Percentiles rank a stretch among this genome's conserved stretches.
These are phyloP conservation scores for Aureobasidium sp. DNA, from an alignment of 2,329 filamentous ascomycete species.

Conservation along the genomic window DNA sequence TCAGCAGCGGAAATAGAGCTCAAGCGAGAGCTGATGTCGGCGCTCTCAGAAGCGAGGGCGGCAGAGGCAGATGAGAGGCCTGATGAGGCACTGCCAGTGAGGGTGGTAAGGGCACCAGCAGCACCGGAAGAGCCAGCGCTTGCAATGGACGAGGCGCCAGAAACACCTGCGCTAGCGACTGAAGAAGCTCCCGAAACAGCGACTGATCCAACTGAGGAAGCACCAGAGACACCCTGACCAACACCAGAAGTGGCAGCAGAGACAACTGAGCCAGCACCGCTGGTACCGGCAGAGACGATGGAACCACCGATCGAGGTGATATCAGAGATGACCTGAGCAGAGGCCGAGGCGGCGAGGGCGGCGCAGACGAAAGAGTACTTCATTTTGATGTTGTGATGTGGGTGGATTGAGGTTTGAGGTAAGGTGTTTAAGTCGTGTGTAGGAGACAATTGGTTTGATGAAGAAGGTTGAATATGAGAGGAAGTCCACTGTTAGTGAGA, in stretches of 20 bases:
- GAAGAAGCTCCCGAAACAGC: not conserved
- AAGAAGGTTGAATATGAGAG: not conserved
- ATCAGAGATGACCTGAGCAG: slow-evolving; percentile 3
- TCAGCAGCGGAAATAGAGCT: slow-evolving; percentile 1
- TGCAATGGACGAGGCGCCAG: not conserved
- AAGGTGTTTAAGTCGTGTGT: not conserved
- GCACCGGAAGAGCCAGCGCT: not conserved
- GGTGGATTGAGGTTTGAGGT: not conserved
- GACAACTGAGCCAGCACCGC: not conserved
- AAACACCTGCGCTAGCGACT: not conserved
- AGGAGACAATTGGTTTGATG: not conserved
- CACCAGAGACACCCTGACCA: not conserved
- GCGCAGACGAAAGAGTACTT: slow-evolving; percentile 12
- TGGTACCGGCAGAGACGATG: not conserved
- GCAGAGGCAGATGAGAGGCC: not conserved
- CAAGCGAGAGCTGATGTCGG: not conserved
- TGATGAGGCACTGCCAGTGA: not conserved
- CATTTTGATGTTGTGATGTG: slow-evolving; percentile 9
- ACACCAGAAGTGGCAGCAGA: slow-evolving; percentile 3
- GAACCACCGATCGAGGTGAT: not conserved
- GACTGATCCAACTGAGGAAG: not conserved
- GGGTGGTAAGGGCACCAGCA: not conserved
- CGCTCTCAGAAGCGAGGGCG: not conserved
- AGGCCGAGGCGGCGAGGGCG: slow-evolving; percentile 10
- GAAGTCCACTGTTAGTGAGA: not conserved